Conservation (phyloP, 2,329 filamentous ascomycete genomes). For the Colletotrichum costaricense region DNA sequence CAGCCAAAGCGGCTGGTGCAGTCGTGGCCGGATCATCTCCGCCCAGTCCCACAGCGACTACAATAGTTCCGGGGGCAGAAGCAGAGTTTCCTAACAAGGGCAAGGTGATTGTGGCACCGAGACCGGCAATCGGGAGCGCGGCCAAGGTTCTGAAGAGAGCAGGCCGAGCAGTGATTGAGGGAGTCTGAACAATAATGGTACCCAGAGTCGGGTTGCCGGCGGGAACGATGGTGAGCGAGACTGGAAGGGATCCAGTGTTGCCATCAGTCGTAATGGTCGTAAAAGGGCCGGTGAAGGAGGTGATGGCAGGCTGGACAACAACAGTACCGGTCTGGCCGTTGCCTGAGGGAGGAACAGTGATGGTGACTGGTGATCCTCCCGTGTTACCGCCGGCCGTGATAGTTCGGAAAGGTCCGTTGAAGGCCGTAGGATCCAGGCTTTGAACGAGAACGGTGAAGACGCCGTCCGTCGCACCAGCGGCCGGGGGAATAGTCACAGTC, state of each 20-base stretch:
- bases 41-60: constrained; percentile 18
- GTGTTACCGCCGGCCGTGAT: constrained; percentile 26
- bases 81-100: neutral
- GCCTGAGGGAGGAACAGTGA: constrained; percentile 24
- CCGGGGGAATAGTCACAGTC: constrained; percentile 19
- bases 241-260: constrained; percentile 18
- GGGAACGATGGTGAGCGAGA: constrained; percentile 17
- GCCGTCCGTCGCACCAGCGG: neutral
- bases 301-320: constrained; percentile 18
- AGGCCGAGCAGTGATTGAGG: neutral
- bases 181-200: constrained; percentile 26
- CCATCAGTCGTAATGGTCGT: constrained; percentile 25
- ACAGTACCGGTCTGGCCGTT: constrained; percentile 9
- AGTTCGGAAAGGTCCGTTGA: constrained; percentile 14
- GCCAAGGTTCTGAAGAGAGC: constrained; percentile 2
- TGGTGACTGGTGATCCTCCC: neutral
- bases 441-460: constrained; percentile 13
- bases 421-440: neutral
- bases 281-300: constrained; percentile 23
- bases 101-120: constrained; percentile 18
- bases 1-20: neutral
- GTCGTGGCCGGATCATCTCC: constrained; percentile 23
- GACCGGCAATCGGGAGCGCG: constrained; percentile 10
- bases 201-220: constrained; percentile 16
- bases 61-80: neutral